Evolutionary conservation across 768 basidiomycete species (phyloP), one percentile per base, ranked within the genome.

Genomic region (Macrolepiota albuminosa): DNA sequence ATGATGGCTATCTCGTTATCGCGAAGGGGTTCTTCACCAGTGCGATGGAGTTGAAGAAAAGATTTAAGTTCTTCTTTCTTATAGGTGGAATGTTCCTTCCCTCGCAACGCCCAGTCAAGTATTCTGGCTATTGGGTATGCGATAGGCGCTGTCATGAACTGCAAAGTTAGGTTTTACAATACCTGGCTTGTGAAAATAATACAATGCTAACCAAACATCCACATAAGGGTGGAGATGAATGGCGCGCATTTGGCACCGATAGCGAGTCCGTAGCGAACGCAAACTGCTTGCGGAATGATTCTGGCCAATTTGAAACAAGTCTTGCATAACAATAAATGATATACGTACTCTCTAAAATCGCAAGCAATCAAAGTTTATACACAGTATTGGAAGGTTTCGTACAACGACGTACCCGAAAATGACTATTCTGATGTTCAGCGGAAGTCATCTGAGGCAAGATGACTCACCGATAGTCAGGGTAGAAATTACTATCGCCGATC

Each of bases 1-100:
- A 93, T 73, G 49, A 93, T 92, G 59, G 82, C 80, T 39, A 92
- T 88, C 67, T 93, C 91, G 56, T 91, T 91, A 66, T 92, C 91
- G 4, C 89, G 77, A 1, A 93, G 78, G 0, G 87, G 86, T 60
- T 91, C 90, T 63, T 89, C 84, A 13, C 89, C 90, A 1, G 81
- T 84, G 34, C 88, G 82, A 66, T 92, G 89, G 69, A 92, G 89
- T 52, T 87, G 84, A n/a, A 93, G 77, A 73, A 93, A 91, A 0
- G 86, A 87, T 64, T 87, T 88, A 47, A 89, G 78, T 60, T 88
- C 85, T 1, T 88, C 89, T 70, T 92, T 93, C 68, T 91, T 91
- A 74, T 93, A 93, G 0, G 88, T 90, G 50, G 84, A 78, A 0
- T 76, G 77, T 64, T 91, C 90, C 65, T 87, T 81, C 3, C 77